Evolutionary conservation across 78 protist species (phyloP).

Genomic region (Polysphondylium violaceum): DNA sequence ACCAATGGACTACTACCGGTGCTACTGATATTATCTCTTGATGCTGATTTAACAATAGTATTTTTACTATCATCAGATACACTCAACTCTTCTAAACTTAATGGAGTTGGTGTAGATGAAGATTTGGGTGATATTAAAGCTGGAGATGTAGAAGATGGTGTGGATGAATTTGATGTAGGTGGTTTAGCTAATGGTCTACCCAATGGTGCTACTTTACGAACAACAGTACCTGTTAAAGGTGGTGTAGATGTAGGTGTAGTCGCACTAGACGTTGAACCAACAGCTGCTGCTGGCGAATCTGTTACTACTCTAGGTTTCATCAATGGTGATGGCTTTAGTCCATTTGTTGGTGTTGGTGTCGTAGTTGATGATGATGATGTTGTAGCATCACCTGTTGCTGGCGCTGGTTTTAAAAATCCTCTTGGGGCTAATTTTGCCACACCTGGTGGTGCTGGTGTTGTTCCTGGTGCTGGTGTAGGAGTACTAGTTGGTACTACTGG

Average conservation of each 20-base stretch:
- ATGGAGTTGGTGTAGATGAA: no score
- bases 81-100: neutral
- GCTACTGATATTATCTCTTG: no score
- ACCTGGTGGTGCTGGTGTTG: constrained; percentile 17
- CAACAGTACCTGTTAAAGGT: neutral
- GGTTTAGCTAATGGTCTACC: neutral
- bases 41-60: neutral
- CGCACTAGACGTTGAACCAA: neutral
- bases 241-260: neutral
- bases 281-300: neutral
- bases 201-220: neutral
- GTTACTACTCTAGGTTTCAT: neutral
- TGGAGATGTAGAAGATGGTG: neutral
- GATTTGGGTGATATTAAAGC: neutral
- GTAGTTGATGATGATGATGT: constrained; percentile 13
- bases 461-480: neutral
- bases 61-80: neutral
- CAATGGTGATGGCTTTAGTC: neutral
- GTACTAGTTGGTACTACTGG: neutral
- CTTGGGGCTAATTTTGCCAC: neutral
- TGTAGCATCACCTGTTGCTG: constrained; percentile 10
- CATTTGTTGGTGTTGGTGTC: constrained; percentile 3
- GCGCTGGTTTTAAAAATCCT: neutral
- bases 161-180: neutral
- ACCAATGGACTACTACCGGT: neutral